Conservation (phyloP, 192 early-diverging fungal genomes). For the Gonapodya prolifera region DNA sequence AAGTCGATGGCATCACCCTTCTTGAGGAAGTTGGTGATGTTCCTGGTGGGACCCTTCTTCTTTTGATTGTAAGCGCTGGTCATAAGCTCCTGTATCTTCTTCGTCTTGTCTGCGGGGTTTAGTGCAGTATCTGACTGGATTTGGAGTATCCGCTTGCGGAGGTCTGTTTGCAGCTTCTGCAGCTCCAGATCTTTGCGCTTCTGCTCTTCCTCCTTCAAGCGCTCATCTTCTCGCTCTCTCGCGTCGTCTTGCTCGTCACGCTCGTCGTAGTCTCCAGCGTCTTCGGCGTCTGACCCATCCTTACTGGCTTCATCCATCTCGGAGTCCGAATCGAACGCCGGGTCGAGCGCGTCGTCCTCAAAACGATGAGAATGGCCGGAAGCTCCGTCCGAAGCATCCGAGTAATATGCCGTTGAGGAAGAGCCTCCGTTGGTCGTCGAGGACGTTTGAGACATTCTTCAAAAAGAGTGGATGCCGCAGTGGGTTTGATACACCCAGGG, state of each 20-base stretch:
- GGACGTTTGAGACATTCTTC: not conserved
- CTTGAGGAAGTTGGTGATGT: slow-evolving; percentile 16
- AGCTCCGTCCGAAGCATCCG: not conserved
- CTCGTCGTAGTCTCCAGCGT: not conserved
- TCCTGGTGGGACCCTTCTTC: slow-evolving; percentile 20
- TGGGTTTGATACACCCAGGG: too few relatives aligned
- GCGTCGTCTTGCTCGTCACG: slow-evolving; percentile 7
- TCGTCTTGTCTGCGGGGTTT: slow-evolving; percentile 45
- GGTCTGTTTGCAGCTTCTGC: slow-evolving; percentile 20
- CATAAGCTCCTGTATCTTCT: slow-evolving; percentile 55
- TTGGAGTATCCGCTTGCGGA: slow-evolving; percentile 50
- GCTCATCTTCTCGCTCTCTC: slow-evolving; percentile 15
- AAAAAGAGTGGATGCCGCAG: not conserved
- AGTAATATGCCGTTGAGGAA: not conserved
- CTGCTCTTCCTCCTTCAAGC: slow-evolving; percentile 14
- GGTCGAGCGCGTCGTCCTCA: not conserved
- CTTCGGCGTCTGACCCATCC: not conserved
- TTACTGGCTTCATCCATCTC: not conserved
- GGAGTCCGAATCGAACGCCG: not conserved
- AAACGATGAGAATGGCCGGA: not conserved
- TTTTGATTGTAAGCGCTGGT: slow-evolving; percentile 25
- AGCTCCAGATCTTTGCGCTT: slow-evolving; percentile 15
- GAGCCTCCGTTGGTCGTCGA: not conserved
- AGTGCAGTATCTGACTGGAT: slow-evolving; percentile 44
- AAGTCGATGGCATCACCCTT: slow-evolving; percentile 25